phyloP scores from a whole-genome alignment of 1,284 basidiomycete species.

The Microbotryum scabiosae region DNA sequence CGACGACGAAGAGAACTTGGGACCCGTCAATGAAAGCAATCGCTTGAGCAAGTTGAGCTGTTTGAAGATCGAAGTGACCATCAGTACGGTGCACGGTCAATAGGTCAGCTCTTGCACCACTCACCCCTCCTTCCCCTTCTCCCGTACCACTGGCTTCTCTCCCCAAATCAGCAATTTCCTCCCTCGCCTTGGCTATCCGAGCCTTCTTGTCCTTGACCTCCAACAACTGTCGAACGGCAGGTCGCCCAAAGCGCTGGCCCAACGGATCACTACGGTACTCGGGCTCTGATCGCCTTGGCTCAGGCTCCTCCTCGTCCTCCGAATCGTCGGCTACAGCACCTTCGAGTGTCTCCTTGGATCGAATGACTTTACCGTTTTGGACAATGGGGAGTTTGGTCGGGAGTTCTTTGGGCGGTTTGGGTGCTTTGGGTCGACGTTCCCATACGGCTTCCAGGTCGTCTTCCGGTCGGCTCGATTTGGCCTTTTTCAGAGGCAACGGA shows the following conservation, averaged over 20 bases:
- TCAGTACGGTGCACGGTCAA: slow-evolving; percentile 19
- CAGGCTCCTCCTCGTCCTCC: slow-evolving; percentile 13
- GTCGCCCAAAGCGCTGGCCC: slow-evolving; percentile 34
- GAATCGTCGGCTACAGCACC: slow-evolving; percentile 30
- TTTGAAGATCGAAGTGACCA: slow-evolving; percentile 14
- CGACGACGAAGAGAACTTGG: slow-evolving; percentile 57
- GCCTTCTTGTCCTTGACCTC: slow-evolving; percentile 69
- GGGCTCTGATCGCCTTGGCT: slow-evolving; percentile 1
- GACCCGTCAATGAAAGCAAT: slow-evolving; percentile 71
- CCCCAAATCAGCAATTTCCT: slow-evolving; percentile 58
- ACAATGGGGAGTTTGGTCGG: slow-evolving; percentile 26
- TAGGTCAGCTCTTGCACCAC: slow-evolving; percentile 32
- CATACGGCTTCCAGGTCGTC: slow-evolving; percentile 34
- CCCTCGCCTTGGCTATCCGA: slow-evolving; percentile 45
- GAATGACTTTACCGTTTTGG: slow-evolving; percentile 25
- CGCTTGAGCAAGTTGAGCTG: slow-evolving; percentile 78
- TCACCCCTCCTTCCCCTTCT: slow-evolving; percentile 33
- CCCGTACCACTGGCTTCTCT: slow-evolving; percentile 32
- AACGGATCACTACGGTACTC: slow-evolving; percentile 32
- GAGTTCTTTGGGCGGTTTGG: slow-evolving; percentile 14
- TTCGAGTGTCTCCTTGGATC: slow-evolving; percentile 14
- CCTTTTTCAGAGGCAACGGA: slow-evolving; percentile 17
- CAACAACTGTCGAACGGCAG: slow-evolving; percentile 73
- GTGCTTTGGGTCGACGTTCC: slow-evolving; percentile 16
- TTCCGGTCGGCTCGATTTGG: slow-evolving; percentile 2